These are phyloP conservation scores for Xylaria multiplex DNA, from an alignment of 2,329 filamentous ascomycete genomes.

Conservation along the genomic window DNA sequence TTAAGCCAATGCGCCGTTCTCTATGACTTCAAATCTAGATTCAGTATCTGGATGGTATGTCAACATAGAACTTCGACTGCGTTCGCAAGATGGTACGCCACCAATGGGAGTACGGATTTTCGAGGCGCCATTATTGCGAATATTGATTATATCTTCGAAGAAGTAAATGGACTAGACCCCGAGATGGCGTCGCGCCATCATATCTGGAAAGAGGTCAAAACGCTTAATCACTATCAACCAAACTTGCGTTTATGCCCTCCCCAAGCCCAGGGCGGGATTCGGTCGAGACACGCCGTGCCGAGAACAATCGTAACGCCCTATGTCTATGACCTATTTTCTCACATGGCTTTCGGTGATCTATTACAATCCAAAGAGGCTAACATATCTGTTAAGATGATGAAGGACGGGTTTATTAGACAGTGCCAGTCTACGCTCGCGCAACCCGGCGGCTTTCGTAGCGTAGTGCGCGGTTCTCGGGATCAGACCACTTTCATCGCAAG, in stretches of 20 bases:
- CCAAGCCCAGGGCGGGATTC: background rate
- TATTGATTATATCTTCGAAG: slow-evolving; percentile 71
- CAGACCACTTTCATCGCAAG: slow-evolving; percentile 40
- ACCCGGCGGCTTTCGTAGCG: slow-evolving; percentile 9
- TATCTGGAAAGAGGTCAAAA: slow-evolving; percentile 65
- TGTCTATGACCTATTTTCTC: slow-evolving; percentile 70
- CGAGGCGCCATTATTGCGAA: slow-evolving; percentile 69
- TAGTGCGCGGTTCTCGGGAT: slow-evolving; percentile 23
- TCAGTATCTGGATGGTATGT: slow-evolving; percentile 64
- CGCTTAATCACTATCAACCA: slow-evolving; percentile 50
- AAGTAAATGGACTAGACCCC: slow-evolving; percentile 61
- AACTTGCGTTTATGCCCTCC: slow-evolving; percentile 38
- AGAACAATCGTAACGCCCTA: slow-evolving; percentile 77
- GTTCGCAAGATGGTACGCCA: slow-evolving; percentile 65
- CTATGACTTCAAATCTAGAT: slow-evolving; percentile 65
- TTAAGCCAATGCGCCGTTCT: slow-evolving; percentile 57
- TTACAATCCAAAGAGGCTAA: slow-evolving; percentile 55
- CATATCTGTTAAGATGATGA: slow-evolving; percentile 44
- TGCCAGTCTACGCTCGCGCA: slow-evolving; percentile 23
- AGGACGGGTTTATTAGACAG: slow-evolving; percentile 43
- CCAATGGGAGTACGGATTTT: slow-evolving; percentile 67
- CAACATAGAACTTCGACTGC: slow-evolving; percentile 54
- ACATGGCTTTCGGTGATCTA: slow-evolving; percentile 67
- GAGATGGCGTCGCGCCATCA: slow-evolving; percentile 51
- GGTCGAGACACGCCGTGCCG: slow-evolving; percentile 21